Base-by-base conservation (phyloP, 2,329 filamentous ascomycete genomes). In the Colletotrichum gloeosporioides region DNA sequence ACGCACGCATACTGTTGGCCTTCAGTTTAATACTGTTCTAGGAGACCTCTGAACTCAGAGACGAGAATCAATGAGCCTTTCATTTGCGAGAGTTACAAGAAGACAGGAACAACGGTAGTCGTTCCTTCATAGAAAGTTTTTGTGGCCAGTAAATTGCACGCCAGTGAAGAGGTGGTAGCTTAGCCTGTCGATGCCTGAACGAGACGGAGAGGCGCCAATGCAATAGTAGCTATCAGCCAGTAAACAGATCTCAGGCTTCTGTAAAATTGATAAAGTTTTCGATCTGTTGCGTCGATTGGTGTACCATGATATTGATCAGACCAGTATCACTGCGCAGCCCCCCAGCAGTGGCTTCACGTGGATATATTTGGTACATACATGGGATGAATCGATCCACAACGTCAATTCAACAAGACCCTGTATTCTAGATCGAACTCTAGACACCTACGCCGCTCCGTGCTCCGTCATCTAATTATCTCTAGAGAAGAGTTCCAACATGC, bases 361-460 rank as follows among this genome's bases (percentile, higher is more conserved):
- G 5, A n/a, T 12, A n/a, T 9, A 2, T 44, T n/a, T 10, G 39
- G 39, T 44, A 44, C 4, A 44, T 44, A 44, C 5, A n/a, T n/a
- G 8, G n/a, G 0, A 0, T 49, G 39, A 49, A 10, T 49, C 9
- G 1, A n/a, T 6, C 1, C 8, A 49, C 39, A 2, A n/a, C 8
- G 3, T n/a, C 6, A 1, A 12, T 12, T 3, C 3, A 3, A 49
- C 18, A 9, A 49, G 18, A 49, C 9, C n/a, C 5, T 12, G 3
- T 4, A 3, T n/a, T 3, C 4, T 4, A 49, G 9, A 2, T 49
- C n/a, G 39, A 2, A n/a, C 18, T 49, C 39, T n/a, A 49, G 9
- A 49, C 0, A 10, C 4, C 3, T 49, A 12, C 12, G 0, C 5
- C 9, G 3, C 39, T n/a, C 39, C 1, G 1, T 49, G 18, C 18